Conservation (phyloP, 805 yeast genomes). For the Schwanniomyces yamadae region DNA sequence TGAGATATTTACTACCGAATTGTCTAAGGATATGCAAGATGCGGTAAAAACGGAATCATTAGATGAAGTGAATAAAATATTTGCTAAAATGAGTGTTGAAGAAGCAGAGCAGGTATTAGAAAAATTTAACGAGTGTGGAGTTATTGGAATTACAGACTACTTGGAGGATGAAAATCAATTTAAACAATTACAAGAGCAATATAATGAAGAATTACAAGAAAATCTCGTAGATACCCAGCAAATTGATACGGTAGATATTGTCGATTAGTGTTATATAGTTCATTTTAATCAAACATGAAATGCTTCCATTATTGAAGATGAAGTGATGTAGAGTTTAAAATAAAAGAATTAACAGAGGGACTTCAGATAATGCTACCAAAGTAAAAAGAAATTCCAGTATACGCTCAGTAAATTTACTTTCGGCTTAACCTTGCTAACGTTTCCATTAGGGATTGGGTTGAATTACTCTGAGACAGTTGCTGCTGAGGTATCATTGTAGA, state of each 20-base stretch:
- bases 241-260: conserved; percentile 20
- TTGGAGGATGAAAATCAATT: conserved; percentile 74
- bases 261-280: conserved; percentile 15
- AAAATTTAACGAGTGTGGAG: conserved; percentile 74
- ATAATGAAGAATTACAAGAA: conserved; percentile 24
- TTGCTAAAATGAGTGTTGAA: conserved; percentile 66
- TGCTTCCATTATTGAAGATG: background rate
- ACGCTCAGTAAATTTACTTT: conserved; percentile 16
- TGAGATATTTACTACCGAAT: conserved; percentile 51
- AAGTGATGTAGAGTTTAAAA: too few relatives aligned
- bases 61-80: conserved; percentile 80
- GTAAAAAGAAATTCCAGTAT: too few relatives aligned
- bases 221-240: conserved; percentile 9
- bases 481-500: conserved; percentile 9
- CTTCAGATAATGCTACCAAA: too few relatives aligned
- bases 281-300: background rate
- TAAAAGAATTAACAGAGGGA: too few relatives aligned
- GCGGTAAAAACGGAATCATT: conserved; percentile 74
- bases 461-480: conserved; percentile 11
- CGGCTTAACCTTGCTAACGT: conserved; percentile 36
- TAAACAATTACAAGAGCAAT: conserved; percentile 50
- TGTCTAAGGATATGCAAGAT: conserved; percentile 62
- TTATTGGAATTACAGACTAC: conserved; percentile 76
- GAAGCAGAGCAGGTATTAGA: conserved; percentile 81
- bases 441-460: conserved; percentile 32